These are phyloP conservation scores for Aspergillus campestris DNA, from an alignment of 495 filamentous ascomycete species.

Conservation along the genomic window DNA sequence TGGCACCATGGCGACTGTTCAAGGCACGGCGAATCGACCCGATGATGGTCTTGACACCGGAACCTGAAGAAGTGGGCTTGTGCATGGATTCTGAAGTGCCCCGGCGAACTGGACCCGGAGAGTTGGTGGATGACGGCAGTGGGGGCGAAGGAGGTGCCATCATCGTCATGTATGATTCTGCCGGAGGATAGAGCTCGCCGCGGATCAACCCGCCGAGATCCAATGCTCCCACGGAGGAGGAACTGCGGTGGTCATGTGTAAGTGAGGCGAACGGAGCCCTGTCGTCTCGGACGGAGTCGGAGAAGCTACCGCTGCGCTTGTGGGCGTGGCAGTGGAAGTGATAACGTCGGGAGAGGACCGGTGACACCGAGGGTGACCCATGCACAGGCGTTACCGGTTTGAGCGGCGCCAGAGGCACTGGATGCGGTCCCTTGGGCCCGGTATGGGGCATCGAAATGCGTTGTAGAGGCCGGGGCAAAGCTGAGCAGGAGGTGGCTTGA, in stretches of 20 bases:
- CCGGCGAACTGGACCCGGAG: conserved; percentile 20
- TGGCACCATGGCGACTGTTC: conserved; percentile 50
- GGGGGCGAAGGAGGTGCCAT: conserved; percentile 55
- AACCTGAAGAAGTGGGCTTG: conserved; percentile 36
- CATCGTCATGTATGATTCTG: conserved; percentile 65
- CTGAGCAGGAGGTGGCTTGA: conserved; percentile 73
- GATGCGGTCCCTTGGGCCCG: conserved; percentile 51
- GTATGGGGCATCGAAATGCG: conserved; percentile 31
- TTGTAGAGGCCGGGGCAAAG: conserved; percentile 57
- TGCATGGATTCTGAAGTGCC: conserved; percentile 23
- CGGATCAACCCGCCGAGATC: conserved; percentile 79
- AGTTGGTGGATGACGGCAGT: conserved; percentile 20
- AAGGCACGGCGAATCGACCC: conserved; percentile 84
- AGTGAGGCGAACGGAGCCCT: conserved; percentile 46
- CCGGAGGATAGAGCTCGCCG: conserved; percentile 68
- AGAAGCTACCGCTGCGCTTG: conserved; percentile 70
- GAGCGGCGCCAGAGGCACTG: conserved; percentile 38
- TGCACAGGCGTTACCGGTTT: conserved; percentile 15
- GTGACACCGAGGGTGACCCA: conserved; percentile 22
- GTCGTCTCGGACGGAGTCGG: conserved; percentile 77
- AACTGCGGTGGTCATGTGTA: conserved; percentile 28
- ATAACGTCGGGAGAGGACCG: conserved; percentile 20
- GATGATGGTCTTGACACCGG: conserved; percentile 74
- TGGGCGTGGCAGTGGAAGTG: conserved; percentile 45
- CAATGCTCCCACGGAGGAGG: conserved; percentile 47